Conservation (phyloP, 1,284 basidiomycete species). For the Laetiporus sulphureus region DNA sequence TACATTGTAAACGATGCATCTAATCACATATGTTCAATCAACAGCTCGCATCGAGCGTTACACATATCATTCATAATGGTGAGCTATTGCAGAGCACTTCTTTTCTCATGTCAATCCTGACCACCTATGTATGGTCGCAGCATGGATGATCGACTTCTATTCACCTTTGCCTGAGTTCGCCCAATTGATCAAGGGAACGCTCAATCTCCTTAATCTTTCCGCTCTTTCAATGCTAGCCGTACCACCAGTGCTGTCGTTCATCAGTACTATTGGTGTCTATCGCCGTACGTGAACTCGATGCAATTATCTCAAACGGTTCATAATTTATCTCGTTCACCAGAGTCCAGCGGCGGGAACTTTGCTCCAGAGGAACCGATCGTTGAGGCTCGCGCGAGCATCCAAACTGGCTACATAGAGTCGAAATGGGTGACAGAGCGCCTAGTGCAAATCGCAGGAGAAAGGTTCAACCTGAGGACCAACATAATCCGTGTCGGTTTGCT, state of each 20-base stretch:
- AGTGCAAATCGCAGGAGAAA: slow-evolving; percentile 8
- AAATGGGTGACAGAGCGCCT: slow-evolving; percentile 22
- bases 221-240: slow-evolving; percentile 8
- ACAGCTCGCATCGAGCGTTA: slow-evolving; percentile 18
- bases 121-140: slow-evolving; percentile 5
- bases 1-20: not conserved
- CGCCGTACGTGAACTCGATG: not conserved
- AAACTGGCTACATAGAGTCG: slow-evolving; percentile 15
- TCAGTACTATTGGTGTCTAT: slow-evolving; percentile 27
- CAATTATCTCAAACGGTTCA: not conserved
- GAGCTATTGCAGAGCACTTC: not conserved
- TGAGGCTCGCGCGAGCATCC: slow-evolving; percentile 10
- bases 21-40: not conserved
- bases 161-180: slow-evolving; percentile 14
- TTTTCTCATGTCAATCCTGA: not conserved
- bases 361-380: slow-evolving; percentile 4
- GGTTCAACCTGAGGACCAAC: not conserved
- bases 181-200: slow-evolving; percentile 11
- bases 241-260: slow-evolving; percentile 23
- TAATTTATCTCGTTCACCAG: not conserved
- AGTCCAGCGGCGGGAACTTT: slow-evolving; percentile 4
- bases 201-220: slow-evolving; percentile 16
- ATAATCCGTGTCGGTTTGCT: slow-evolving; percentile 4
- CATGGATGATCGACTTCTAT: slow-evolving; percentile 20
- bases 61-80: slow-evolving; percentile 22